Conservation (phyloP, 768 basidiomycete genomes). For the Suillus americanus region DNA sequence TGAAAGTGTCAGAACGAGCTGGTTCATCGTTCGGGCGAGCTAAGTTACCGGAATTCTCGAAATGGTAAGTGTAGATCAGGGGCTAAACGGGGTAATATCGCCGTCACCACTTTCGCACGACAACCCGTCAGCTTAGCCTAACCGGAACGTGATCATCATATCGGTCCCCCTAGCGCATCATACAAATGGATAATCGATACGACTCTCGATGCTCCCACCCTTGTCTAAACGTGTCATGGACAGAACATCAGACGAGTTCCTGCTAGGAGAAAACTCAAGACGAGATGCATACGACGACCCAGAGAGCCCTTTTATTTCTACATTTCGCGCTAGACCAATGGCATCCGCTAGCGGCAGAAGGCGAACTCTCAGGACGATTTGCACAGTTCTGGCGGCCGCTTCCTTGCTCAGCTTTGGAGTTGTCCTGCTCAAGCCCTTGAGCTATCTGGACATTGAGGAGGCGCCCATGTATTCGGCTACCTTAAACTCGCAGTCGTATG, state of each 20-base stretch:
- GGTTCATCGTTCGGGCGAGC: neutral
- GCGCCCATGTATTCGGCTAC: neutral
- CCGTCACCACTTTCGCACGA: neutral
- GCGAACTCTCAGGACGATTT: neutral
- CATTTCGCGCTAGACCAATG: neutral
- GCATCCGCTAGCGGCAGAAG: neutral
- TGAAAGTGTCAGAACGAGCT: neutral
- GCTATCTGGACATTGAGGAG: neutral
- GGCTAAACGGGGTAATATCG: constrained; percentile 2
- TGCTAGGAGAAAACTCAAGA: neutral
- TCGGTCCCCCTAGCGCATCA: neutral
- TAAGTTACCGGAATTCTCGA: neutral
- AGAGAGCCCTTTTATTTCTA: constrained; percentile 8
- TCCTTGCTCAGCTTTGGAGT: constrained; percentile 24
- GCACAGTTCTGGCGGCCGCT: constrained; percentile 24
- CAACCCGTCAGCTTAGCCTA: too few species aligned
- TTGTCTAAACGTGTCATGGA: constrained; percentile 6
- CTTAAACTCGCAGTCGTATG: constrained; percentile 11
- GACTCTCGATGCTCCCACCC: neutral
- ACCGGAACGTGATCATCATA: neutral
- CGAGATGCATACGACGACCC: constrained; percentile 1
- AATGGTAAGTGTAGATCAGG: neutral
- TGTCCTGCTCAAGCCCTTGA: constrained; percentile 4
- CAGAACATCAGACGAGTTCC: constrained; percentile 8
- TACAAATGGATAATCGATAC: neutral